Percentiles rank a stretch among this genome's conserved stretches.
Conservation (phyloP, 192 early-diverging fungal genomes). For the Mortierella alpina region DNA sequence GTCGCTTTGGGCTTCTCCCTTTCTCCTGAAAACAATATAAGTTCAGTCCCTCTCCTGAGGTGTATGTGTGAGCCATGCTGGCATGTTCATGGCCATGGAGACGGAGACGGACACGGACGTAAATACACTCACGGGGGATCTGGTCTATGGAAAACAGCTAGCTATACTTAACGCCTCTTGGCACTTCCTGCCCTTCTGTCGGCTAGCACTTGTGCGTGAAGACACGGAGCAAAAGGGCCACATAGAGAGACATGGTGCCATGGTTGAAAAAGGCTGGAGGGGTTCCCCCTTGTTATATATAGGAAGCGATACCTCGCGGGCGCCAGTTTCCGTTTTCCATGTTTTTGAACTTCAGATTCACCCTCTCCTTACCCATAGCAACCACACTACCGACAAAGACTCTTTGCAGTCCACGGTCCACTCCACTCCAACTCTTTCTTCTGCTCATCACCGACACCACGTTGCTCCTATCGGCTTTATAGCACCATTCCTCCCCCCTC, state of each 20-base stretch:
- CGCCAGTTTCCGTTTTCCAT: constrained; percentile 1
- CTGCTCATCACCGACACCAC: background rate
- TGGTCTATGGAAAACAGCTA: no score
- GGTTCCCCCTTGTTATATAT: background rate
- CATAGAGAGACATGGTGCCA: background rate
- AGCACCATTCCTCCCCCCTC: background rate
- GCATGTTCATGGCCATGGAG: no score
- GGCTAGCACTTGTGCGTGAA: background rate
- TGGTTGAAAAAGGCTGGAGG: no score
- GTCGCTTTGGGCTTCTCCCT: no score
- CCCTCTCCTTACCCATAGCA: background rate
- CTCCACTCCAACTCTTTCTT: background rate
- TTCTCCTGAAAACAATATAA: no score
- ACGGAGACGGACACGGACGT: no score
- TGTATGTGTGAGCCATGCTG: no score
- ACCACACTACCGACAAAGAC: background rate
- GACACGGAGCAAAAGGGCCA: background rate
- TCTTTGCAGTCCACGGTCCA: background rate
- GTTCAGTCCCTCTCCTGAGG: no score
- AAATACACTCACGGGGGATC: no score
- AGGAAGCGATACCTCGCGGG: background rate
- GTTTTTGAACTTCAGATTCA: background rate
- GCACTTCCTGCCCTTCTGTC: no score
- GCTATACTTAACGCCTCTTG: no score
- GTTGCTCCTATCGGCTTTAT: no score